phyloP scores from a whole-genome alignment of 306 rosid genomes.

The Vicia faba region DNA sequence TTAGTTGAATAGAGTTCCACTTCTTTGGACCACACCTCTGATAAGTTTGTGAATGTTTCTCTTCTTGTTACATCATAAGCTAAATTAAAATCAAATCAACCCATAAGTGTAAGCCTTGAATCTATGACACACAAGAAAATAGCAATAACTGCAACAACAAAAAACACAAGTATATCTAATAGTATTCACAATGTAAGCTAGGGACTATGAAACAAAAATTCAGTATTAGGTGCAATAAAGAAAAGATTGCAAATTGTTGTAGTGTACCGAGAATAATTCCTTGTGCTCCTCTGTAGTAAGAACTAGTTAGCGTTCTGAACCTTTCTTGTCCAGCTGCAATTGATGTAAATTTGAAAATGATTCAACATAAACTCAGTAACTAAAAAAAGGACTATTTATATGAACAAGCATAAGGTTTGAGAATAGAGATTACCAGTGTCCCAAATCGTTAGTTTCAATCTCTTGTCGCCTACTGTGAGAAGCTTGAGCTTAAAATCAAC shows the following conservation, averaged over 20 bases:
- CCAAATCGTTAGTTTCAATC: constrained; percentile 94
- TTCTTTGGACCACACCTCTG: constrained; percentile 93
- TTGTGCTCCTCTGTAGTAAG: constrained; percentile 94
- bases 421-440: constrained; percentile 70
- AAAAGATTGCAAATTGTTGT: constrained; percentile 23
- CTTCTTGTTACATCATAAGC: constrained; percentile 93
- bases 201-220: no score
- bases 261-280: constrained; percentile 91
- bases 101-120: neutral
- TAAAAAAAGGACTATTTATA: no score
- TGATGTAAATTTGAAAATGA: constrained; percentile 22
- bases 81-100: constrained; percentile 33
- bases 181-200: neutral
- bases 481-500: constrained; percentile 97
- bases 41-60: constrained; percentile 78
- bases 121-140: no score
- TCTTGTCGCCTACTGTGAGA: constrained; percentile 81
- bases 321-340: constrained; percentile 97
- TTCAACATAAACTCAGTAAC: no score
- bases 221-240: no score
- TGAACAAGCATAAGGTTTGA: constrained; percentile 22
- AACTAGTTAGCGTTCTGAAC: constrained; percentile 89
- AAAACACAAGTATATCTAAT: neutral
- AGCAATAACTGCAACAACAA: no score
- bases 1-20: constrained; percentile 82